Evolutionary conservation across 306 rosid genomes (phyloP), one percentile per base, ranked within the genome.

Genomic region (Medicago lupulina): DNA sequence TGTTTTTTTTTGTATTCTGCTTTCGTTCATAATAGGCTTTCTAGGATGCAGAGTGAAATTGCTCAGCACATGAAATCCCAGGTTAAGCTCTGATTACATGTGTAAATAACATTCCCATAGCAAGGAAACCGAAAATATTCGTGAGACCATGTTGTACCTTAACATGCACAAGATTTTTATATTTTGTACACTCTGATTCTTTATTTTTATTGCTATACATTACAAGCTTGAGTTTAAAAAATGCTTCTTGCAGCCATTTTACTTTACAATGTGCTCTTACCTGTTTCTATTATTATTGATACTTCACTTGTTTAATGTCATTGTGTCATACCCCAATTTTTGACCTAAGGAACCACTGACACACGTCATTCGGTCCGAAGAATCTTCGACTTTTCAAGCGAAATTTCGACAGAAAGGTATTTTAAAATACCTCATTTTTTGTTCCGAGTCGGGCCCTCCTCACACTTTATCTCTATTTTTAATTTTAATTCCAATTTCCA

Each of bases 211-310:
- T 51, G 31, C 50, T 67, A 11, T 65, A 39, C 16, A 36, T 7
- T 76, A 66, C 5, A 23, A 67, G 43, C 19, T 16, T 17, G 36
- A 76, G 46, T 76, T n/a, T 40, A 53, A 51, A 58, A 79, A 38
- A 62, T 21, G 44, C 25, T 51, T 38, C 63, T 9, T 57, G 15
- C 10, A 57, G 63, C n/a, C 36, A 11, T 57, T 54, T 57, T 19
- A 2, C 36, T 57, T 18, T 57, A 57, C 15, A 57, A 57, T 44
- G 11, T 10, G 49, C 5, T 43, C 49, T 44, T 10, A 44, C 13
- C 15, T 44, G n/a, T 44, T 3, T 3, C 49, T 44, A 9, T 43
- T 43, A 43, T 44, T 44, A 44, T 3, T 44, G 5, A 12, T 11
- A 44, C 15, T 11, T 44, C 4, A 44, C 49, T 14, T 44, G 49